These are phyloP conservation scores for Shiraia sp. DNA, from an alignment of 2,329 filamentous ascomycete species.

Conservation along the genomic window DNA sequence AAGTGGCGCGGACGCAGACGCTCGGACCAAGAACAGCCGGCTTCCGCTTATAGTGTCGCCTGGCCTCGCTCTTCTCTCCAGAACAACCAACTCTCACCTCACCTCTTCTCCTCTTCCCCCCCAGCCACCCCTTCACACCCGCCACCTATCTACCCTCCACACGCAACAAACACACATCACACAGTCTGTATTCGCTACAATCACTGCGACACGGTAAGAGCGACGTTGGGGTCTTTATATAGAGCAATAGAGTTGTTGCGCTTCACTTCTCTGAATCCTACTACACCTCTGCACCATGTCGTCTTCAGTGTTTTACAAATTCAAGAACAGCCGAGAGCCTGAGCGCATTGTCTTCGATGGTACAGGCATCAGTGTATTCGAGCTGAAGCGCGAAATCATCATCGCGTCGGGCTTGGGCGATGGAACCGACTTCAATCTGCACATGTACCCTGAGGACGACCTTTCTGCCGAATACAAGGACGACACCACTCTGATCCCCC, in stretches of 20 bases:
- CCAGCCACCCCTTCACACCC: too few species aligned
- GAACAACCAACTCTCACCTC: neutral
- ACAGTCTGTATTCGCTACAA: neutral
- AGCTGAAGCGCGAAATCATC: constrained; percentile 98
- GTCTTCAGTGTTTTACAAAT: constrained; percentile 99
- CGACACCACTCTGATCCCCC: constrained; percentile 95
- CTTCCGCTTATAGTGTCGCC: neutral
- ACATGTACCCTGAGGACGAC: constrained; percentile 88
- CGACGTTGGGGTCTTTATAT: constrained; percentile 18
- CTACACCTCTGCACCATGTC: constrained; percentile 62
- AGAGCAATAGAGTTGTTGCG: constrained; percentile 33
- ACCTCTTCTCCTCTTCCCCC: neutral
- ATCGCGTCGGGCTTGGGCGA: constrained; percentile 90
- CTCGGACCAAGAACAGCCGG: neutral
- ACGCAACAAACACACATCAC: neutral
- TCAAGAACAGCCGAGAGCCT: constrained; percentile 97
- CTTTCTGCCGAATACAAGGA: constrained; percentile 93
- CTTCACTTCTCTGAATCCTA: constrained; percentile 13
- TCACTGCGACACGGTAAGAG: neutral
- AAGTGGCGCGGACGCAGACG: neutral
- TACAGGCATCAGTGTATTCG: constrained; percentile 96
- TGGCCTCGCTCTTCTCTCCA: neutral
- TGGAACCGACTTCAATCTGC: constrained; percentile 93
- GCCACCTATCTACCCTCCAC: too few species aligned
- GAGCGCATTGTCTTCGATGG: constrained; percentile 95